Evolutionary conservation across 805 yeast species (phyloP).

Genomic region (Cyberlindnera nakhonratchasimensis): DNA sequence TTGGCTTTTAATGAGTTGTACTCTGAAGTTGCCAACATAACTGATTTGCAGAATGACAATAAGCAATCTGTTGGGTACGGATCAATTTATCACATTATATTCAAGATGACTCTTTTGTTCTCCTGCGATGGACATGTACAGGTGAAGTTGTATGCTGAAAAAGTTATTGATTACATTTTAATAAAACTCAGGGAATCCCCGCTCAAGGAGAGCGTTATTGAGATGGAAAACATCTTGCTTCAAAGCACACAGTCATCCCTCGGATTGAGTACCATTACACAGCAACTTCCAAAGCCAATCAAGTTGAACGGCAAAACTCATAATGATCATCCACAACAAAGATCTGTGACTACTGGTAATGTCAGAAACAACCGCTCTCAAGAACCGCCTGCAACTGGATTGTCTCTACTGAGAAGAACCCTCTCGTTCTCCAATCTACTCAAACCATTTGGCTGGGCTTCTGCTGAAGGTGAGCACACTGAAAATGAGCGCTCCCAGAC

Average conservation of each 20-base stretch:
- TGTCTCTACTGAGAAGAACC: constrained; percentile 24
- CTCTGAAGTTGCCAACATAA: constrained; percentile 39
- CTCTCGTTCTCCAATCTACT: constrained; percentile 30
- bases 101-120: constrained; percentile 79
- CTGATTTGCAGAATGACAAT: constrained; percentile 32
- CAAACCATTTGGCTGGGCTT: constrained; percentile 27
- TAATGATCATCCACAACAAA: constrained; percentile 8
- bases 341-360: constrained; percentile 23
- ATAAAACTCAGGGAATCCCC: constrained; percentile 51
- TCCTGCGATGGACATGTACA: constrained; percentile 88
- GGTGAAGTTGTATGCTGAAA: constrained; percentile 68
- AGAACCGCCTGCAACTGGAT: constrained; percentile 9
- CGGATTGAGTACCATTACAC: constrained; percentile 11
- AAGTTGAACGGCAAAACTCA: constrained; percentile 32
- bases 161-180: constrained; percentile 70
- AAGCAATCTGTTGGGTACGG: constrained; percentile 80
- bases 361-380: background rate
- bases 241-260: constrained; percentile 38
- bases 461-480: constrained; percentile 22
- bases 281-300: constrained; percentile 34
- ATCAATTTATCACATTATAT: constrained; percentile 76
- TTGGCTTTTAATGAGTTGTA: constrained; percentile 76
- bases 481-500: constrained; percentile 10
- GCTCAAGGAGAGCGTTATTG: constrained; percentile 59
- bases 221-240: constrained; percentile 61